Evolutionary conservation across 306 rosid genomes (phyloP).

Genomic region (Ormosia semicastrata): DNA sequence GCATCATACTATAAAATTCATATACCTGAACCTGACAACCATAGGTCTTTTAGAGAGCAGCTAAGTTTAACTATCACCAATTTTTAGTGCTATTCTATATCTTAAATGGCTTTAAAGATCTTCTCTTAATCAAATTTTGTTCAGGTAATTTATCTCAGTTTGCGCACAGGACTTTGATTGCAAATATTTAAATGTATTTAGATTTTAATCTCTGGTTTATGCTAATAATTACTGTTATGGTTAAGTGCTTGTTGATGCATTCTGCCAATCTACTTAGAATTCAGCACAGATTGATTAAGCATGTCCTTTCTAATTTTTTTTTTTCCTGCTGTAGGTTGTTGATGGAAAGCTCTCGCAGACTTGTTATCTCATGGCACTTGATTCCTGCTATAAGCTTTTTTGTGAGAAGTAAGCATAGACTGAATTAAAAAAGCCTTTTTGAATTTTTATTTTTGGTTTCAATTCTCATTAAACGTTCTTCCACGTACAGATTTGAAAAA

Average conservation of each 20-base stretch:
- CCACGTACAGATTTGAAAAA: constrained; percentile 60
- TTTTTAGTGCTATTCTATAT: not conserved
- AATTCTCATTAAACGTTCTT: constrained; percentile 11
- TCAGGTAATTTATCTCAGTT: not conserved
- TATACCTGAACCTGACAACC: not conserved
- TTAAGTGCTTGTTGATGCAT: not conserved
- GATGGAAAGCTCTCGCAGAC: constrained; percentile 88
- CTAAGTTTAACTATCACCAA: not conserved
- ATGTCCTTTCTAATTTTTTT: not conserved
- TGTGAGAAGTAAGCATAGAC: constrained; percentile 61
- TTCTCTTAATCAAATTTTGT: not conserved
- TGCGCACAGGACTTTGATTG: not conserved
- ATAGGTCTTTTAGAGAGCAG: not conserved
- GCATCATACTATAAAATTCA: not conserved
- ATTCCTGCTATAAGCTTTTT: constrained; percentile 62
- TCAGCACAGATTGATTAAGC: not conserved
- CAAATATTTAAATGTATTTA: not conserved
- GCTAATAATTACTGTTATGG: not conserved
- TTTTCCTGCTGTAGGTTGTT: constrained; percentile 52
- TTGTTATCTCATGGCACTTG: constrained; percentile 87
- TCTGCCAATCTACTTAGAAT: not conserved
- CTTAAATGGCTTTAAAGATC: not conserved
- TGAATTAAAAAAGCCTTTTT: not conserved
- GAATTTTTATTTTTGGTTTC: not conserved
- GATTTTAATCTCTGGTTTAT: not conserved